These are phyloP conservation scores for Thielaviopsis euricoi DNA, from an alignment of 2,329 filamentous ascomycete species.

Conservation along the genomic window DNA sequence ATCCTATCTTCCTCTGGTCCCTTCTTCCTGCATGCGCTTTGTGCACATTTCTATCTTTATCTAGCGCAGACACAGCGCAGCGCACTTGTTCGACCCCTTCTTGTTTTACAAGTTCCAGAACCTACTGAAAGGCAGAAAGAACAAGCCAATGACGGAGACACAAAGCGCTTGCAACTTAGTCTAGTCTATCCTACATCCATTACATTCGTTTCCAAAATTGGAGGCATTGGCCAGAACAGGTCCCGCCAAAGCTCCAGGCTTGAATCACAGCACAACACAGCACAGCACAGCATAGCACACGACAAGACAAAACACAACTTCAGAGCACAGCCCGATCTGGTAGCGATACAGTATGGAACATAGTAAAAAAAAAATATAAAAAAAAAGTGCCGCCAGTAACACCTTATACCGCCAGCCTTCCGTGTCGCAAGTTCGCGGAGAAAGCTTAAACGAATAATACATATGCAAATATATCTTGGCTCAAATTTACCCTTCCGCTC, in stretches of 20 bases:
- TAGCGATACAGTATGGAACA: not conserved
- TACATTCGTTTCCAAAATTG: not conserved
- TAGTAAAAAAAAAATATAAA: not conserved
- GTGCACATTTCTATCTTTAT: not conserved
- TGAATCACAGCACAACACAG: not conserved
- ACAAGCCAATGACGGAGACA: not conserved
- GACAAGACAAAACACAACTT: not conserved
- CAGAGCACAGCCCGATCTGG: not conserved
- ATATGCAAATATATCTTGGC: not conserved
- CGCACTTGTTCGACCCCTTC: not conserved
- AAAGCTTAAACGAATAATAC: not conserved
- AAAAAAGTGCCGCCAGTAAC: not conserved
- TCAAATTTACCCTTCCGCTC: not conserved
- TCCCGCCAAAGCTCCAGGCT: not conserved
- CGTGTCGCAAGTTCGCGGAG: not conserved
- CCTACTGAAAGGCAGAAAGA: not conserved
- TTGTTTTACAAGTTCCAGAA: not conserved
- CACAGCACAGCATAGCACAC: not conserved
- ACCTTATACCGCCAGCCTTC: not conserved
- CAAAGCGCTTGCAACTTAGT: not conserved
- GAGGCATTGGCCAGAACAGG: not conserved
- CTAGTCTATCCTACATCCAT: too few relatives aligned
- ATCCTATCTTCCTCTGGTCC: not conserved
- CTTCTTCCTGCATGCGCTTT: not conserved
- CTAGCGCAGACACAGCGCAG: too few relatives aligned